phyloP scores from a whole-genome alignment of 495 filamentous ascomycete species.

The Penicillium crystallinum region DNA sequence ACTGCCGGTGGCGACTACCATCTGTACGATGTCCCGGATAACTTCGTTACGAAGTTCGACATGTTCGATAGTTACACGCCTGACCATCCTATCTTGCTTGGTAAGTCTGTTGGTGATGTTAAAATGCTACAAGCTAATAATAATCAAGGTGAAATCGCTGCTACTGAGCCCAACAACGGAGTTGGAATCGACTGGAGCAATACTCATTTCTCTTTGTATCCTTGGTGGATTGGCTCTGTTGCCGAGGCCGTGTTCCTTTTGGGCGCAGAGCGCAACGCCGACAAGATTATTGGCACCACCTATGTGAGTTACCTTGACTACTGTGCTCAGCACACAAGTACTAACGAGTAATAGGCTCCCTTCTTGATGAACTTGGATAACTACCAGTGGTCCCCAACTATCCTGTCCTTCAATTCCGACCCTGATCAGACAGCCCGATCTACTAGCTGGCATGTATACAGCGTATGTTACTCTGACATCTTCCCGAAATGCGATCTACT shows the following conservation, averaged over 20 bases:
- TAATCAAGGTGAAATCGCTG: slow-evolving; percentile 43
- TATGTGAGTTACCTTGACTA: slow-evolving; percentile 28
- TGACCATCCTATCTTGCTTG: slow-evolving; percentile 40
- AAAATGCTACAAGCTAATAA: not conserved
- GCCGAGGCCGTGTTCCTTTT: slow-evolving; percentile 62
- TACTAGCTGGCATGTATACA: slow-evolving; percentile 39
- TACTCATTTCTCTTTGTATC: slow-evolving; percentile 43
- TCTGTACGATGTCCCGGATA: slow-evolving; percentile 45
- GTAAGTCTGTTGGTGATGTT: slow-evolving; percentile 27
- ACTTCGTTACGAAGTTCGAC: slow-evolving; percentile 50
- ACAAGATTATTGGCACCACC: slow-evolving; percentile 40
- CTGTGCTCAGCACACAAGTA: not conserved
- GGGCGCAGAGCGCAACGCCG: slow-evolving; percentile 60
- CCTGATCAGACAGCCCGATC: slow-evolving; percentile 35
- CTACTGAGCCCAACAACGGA: slow-evolving; percentile 40
- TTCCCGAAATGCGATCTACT: not conserved
- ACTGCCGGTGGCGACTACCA: slow-evolving; percentile 44
- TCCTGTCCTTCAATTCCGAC: slow-evolving; percentile 43
- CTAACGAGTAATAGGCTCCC: slow-evolving; percentile 33
- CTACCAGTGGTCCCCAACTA: slow-evolving; percentile 44
- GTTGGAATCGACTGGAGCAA: slow-evolving; percentile 25
- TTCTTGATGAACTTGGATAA: slow-evolving; percentile 43
- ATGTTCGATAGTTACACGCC: slow-evolving; percentile 43
- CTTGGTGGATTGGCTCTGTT: slow-evolving; percentile 46
- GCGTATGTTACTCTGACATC: slow-evolving; percentile 14